Percentiles rank a stretch among this genome's conserved stretches.
These are phyloP conservation scores for Rhodotorula sp. DNA, from an alignment of 1,284 basidiomycete genomes.

Conservation along the genomic window DNA sequence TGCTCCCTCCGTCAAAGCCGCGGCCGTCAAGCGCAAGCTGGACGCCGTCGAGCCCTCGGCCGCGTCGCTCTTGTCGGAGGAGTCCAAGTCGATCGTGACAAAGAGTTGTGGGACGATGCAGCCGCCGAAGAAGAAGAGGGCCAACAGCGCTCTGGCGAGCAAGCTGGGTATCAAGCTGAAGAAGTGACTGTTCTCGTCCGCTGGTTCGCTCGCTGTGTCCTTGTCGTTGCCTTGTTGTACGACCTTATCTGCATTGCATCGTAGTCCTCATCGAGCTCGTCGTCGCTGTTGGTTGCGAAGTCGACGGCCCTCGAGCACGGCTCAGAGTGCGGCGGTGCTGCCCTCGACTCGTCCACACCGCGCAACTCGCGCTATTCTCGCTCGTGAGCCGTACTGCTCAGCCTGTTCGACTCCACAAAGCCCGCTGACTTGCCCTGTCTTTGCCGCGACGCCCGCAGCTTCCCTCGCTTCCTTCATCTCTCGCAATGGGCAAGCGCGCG, in stretches of 20 bases:
- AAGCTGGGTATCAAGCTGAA: conserved; percentile 41
- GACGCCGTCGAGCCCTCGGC: conserved; percentile 46
- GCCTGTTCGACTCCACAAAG: background rate
- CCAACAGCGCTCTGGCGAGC: conserved; percentile 35
- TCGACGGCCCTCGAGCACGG: background rate
- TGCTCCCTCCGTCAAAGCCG: conserved; percentile 62
- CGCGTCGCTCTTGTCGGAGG: conserved; percentile 64
- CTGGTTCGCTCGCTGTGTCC: background rate
- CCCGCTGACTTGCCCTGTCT: background rate
- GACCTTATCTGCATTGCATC: background rate
- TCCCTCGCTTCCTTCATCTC: too few species aligned
- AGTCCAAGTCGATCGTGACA: conserved; percentile 63
- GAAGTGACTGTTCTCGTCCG: conserved; percentile 1
- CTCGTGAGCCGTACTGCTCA: background rate
- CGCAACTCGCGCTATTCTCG: background rate
- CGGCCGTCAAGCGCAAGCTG: conserved; percentile 46
- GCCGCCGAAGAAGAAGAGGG: conserved; percentile 43
- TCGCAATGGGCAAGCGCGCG: conserved; percentile 37
- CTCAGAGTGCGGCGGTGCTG: background rate
- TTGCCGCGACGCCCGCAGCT: background rate
- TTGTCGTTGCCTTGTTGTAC: background rate
- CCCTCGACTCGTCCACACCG: background rate
- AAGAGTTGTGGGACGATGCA: conserved; percentile 27
- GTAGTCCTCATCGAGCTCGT: background rate
- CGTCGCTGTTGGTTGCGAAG: background rate